Evolutionary conservation across 352 stramenopile genomes (phyloP), one percentile per base, ranked within the genome.

Genomic region (Phytophthora sp.): DNA sequence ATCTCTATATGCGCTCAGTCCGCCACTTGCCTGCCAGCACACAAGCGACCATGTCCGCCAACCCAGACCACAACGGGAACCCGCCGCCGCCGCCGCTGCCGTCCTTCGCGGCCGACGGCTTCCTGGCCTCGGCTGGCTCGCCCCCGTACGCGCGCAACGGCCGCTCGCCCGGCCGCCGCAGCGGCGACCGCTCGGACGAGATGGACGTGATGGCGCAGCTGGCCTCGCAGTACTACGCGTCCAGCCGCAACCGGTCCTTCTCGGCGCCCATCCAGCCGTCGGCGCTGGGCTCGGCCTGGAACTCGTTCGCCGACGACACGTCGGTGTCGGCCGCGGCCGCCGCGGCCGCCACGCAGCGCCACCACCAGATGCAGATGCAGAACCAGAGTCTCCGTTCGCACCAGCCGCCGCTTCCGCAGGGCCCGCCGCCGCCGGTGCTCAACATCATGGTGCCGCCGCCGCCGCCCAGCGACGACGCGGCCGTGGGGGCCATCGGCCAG

Each of bases 121-220:
- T 75, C 54, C 54, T 72, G 23, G 52, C 58, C 6, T 69, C 66
- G 24, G 48, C 69, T 10, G 51, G 54, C 9, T 73, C 68, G 12
- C 57, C 63, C 20, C 42, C 52, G 7, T 74, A 74, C 51, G 68
- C 24, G 6, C 69, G 64, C 66, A 68, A 64, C 41, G 46, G 45
- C 28, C 59, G 51, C 57, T 43, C 32, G 27, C 43, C 57, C 21
- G 35, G 34, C 42, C 54, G 38, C 10, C 34, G 28, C 32, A 43
- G 46, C 38, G 55, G 31, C 6, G 54, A 66, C 13, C 48, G 59
- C 39, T 53, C 31, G 18, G 59, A 71, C 21, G 81, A 87, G 54
- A 82, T 93, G 64, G 85, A 94, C 57, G 81, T 94, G 27, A 92
- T 94, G 83, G 82, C 85, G 41, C 85, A 94, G 63, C 56, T 94